Evolutionary conservation across 495 filamentous ascomycete genomes (phyloP), one percentile per base, ranked within the genome.

Genomic region (Lasiosphaeris hirsuta): DNA sequence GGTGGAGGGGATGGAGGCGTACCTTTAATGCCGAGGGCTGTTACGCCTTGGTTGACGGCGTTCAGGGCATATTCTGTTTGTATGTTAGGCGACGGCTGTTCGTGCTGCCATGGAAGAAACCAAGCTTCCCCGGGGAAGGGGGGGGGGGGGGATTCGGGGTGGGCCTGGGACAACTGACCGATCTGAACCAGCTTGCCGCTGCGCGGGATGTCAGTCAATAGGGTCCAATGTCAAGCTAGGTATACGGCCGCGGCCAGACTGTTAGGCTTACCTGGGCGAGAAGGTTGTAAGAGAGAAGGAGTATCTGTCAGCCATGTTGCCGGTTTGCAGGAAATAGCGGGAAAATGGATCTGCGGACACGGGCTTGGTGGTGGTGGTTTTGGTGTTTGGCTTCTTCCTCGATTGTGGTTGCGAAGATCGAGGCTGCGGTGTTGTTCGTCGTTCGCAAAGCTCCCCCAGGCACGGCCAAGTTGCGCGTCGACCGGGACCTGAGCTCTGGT

Each of bases 261-360:
- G 51, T 11, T 33, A 45, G 63, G 65, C 82, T 79, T 91, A 96
- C 94, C 93, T 98, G 66, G 94, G 94, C 63, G 94, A 97, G 87
- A 99, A 99, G 57, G 94, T 99, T 48, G 94, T 99, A 67, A 99
- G 82, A 39, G 95, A 97, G 87, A 97, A 99, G 45, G 94, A 97
- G 75, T 99, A 99, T 79, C 95, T 84, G 77, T 99, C 95, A 63
- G 94, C 92, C 94, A 99, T 99, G 69, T 61, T 77, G 62, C 15
- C 40, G 35, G 15, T 56, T 51, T 34, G 36, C 37, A 23, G 40
- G 36, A 48, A 47, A 17, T 49, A 8, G 35, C 37, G 47, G 11
- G 7, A 15, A 35, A 39, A 36, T 46, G 19, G 15, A n/a, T 46
- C 15, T 44, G 13, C 38, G 23, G 30, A 18, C 15, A 15, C 10